phyloP scores from a whole-genome alignment of 2,329 filamentous ascomycete genomes.

The Leptosphaerulina australis region DNA sequence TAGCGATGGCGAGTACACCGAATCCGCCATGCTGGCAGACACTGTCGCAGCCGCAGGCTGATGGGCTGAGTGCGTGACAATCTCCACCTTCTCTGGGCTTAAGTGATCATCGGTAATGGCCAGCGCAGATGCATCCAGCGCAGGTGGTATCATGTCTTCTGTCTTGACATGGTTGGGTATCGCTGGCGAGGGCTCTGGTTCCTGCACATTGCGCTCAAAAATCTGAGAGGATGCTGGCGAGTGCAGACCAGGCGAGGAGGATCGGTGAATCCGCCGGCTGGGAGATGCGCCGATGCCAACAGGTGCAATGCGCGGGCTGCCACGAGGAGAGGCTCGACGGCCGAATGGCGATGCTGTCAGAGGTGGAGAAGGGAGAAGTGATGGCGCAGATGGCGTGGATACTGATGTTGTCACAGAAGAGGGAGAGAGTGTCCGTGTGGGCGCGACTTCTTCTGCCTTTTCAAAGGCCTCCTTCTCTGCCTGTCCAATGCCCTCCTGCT shows the following conservation, averaged over 20 bases:
- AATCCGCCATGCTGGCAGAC: slow-evolving; percentile 42
- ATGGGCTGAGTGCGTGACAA: slow-evolving; percentile 84
- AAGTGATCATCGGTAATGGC: slow-evolving; percentile 87
- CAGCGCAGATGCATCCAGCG: slow-evolving; percentile 87
- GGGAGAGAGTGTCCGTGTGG: slow-evolving; percentile 17
- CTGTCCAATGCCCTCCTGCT: slow-evolving; percentile 36
- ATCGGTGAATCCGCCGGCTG: slow-evolving; percentile 63
- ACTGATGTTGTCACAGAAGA: slow-evolving; percentile 19
- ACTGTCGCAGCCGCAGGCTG: slow-evolving; percentile 77
- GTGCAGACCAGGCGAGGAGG: slow-evolving; percentile 75
- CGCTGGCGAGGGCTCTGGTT: slow-evolving; percentile 72
- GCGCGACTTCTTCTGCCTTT: slow-evolving; percentile 16
- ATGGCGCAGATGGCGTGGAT: slow-evolving; percentile 27
- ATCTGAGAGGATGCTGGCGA: slow-evolving; percentile 80
- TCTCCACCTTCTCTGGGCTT: slow-evolving; percentile 88
- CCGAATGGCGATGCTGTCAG: slow-evolving; percentile 37
- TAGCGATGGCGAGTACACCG: slow-evolving; percentile 43
- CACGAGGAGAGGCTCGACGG: slow-evolving; percentile 42
- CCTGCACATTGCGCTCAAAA: slow-evolving; percentile 94
- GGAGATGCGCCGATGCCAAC: slow-evolving; percentile 62
- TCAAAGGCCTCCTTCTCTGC: slow-evolving; percentile 19
- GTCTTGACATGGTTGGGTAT: slow-evolving; percentile 93
- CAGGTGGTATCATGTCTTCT: slow-evolving; percentile 90
- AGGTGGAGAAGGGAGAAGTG: slow-evolving; percentile 42
- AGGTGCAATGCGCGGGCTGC: slow-evolving; percentile 46